A percentile compares a stretch with the other conserved stretches of the same genome.
Conservation (phyloP, 148 eudicot species). For the Vaccinium macrocarpon region DNA sequence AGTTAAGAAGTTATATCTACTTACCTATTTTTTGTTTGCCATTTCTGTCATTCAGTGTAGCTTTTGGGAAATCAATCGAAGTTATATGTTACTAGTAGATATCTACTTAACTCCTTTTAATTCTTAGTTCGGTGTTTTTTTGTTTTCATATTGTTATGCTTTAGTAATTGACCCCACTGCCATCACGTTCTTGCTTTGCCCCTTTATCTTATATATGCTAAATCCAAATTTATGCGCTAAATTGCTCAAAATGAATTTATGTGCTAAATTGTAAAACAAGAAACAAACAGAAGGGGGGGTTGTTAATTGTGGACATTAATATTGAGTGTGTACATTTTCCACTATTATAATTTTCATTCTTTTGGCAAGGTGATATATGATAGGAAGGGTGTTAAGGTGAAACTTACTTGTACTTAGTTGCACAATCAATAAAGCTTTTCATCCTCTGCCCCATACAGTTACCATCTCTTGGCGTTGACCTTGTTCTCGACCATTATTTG, state of each 20-base stretch:
- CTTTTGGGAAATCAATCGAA: no score
- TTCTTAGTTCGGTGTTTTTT: no score
- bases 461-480: neutral
- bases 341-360: neutral
- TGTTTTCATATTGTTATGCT: no score
- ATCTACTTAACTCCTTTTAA: no score
- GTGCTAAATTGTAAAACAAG: neutral
- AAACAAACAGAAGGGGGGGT: neutral
- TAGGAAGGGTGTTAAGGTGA: neutral
- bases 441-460: neutral
- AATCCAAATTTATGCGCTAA: neutral
- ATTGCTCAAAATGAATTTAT: neutral
- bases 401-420: neutral
- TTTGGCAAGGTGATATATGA: neutral
- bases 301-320: neutral
- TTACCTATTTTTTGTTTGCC: no score
- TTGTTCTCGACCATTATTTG: neutral
- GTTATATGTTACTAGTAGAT: no score
- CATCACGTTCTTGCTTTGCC: no score
- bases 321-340: neutral
- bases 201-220: neutral
- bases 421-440: neutral
- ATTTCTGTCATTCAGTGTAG: no score
- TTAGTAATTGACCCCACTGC: no score
- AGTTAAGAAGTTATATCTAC: no score